These are phyloP conservation scores for Ophiorrhiza pumila DNA, from an alignment of 257 asterid species.

Conservation along the genomic window DNA sequence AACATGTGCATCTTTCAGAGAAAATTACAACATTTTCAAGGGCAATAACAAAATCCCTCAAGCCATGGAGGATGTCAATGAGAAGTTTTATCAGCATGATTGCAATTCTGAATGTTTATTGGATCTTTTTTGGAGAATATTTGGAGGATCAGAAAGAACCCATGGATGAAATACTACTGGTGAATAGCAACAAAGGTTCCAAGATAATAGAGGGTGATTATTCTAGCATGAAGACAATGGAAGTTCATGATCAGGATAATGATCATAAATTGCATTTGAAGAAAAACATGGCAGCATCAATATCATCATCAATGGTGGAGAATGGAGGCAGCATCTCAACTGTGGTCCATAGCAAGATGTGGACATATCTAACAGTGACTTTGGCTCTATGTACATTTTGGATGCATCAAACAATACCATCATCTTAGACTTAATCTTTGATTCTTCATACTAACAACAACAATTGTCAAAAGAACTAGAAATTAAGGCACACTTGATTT, in stretches of 20 bases:
- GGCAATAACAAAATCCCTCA: slow-evolving; percentile 15
- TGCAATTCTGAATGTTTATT: slow-evolving; percentile 27
- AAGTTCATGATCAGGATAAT: not conserved
- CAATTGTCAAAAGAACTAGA: slow-evolving; percentile 16
- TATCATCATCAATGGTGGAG: not conserved
- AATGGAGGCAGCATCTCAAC: slow-evolving; percentile 2
- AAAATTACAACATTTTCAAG: slow-evolving; percentile 22
- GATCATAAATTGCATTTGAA: slow-evolving; percentile 21
- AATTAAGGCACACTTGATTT: slow-evolving; percentile 14
- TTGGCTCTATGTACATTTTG: slow-evolving; percentile 37
- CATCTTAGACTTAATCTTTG: slow-evolving; percentile 14
- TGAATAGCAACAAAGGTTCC: not conserved
- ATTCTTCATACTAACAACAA: slow-evolving; percentile 19
- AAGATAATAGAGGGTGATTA: not conserved
- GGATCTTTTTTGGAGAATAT: slow-evolving; percentile 25
- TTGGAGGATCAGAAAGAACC: slow-evolving; percentile 19
- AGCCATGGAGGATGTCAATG: slow-evolving; percentile 26
- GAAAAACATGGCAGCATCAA: slow-evolving; percentile 3
- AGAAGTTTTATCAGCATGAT: slow-evolving; percentile 23
- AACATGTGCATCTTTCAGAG: not conserved
- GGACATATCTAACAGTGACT: slow-evolving; percentile 31
- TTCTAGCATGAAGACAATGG: not conserved
- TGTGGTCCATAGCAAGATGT: slow-evolving; percentile 20
- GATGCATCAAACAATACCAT: slow-evolving; percentile 27
- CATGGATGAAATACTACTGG: not conserved